These are phyloP conservation scores for Cytospora schulzeri DNA, from an alignment of 2,329 filamentous ascomycete genomes.

Conservation along the genomic window DNA sequence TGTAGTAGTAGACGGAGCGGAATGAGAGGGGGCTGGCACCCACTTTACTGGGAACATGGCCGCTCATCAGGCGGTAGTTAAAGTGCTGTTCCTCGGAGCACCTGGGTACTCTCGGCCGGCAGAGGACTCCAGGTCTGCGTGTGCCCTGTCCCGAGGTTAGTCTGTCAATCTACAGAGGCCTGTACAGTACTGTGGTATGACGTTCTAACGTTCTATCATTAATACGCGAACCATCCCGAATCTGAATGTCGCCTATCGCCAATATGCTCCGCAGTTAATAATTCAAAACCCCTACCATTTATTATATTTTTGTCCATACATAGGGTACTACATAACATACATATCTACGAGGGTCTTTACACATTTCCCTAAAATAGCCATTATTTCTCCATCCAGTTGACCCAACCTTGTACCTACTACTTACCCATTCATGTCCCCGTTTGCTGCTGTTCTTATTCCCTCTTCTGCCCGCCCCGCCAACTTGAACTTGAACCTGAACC, in stretches of 20 bases:
- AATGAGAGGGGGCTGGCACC: not conserved
- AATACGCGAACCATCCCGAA: not conserved
- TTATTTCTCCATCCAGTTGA: not conserved
- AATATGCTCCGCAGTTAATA: not conserved
- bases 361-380: not conserved
- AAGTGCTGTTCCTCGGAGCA: not conserved
- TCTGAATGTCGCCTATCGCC: not conserved
- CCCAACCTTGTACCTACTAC: no score
- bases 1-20: not conserved
- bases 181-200: no score
- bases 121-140: no score
- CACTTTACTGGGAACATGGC: no score
- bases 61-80: not conserved
- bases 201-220: not conserved
- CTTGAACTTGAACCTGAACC: not conserved
- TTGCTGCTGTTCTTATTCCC: not conserved
- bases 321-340: not conserved
- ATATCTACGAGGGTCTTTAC: not conserved
- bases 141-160: no score
- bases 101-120: not conserved
- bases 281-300: not conserved
- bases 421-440: not conserved
- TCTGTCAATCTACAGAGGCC: no score
- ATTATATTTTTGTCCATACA: not conserved
- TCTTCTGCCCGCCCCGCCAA: not conserved